Conservation (phyloP, 257 asterid species). For the Capsicum rhomboideum region DNA sequence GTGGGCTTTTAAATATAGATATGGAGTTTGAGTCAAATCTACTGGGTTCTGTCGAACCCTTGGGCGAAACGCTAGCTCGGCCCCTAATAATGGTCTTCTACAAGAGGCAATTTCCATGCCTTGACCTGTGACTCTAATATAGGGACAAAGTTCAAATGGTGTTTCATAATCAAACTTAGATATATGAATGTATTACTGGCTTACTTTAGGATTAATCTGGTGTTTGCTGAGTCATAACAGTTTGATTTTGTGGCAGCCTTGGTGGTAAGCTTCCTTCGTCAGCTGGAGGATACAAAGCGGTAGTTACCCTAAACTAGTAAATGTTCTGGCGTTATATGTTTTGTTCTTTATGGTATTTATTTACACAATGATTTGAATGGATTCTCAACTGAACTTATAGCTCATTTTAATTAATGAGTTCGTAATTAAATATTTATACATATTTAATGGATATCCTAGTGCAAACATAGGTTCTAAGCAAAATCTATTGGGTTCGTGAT, state of each 20-base stretch:
- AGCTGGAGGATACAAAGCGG: constrained; percentile 36
- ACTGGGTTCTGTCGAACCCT: neutral
- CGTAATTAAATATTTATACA: too few species aligned
- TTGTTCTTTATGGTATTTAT: neutral
- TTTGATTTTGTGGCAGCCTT: constrained; percentile 37
- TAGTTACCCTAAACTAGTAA: constrained; percentile 8
- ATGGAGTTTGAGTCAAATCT: neutral
- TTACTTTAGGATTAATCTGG: neutral
- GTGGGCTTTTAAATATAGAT: too few species aligned
- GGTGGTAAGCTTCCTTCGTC: constrained; percentile 77
- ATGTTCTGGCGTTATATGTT: neutral
- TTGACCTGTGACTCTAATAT: neutral
- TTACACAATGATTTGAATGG: neutral
- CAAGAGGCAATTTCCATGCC: neutral
- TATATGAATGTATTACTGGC: neutral
- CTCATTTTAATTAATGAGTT: neutral
- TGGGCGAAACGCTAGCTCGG: neutral
- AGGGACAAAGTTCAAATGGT: neutral
- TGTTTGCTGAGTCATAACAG: neutral
- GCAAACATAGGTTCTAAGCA: neutral
- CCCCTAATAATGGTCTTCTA: neutral
- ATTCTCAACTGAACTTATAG: neutral
- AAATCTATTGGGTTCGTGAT: neutral
- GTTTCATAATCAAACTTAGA: neutral
- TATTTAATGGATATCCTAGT: neutral